Evolutionary conservation across 768 basidiomycete genomes (phyloP).

Genomic region (Rhodotorula graminis): DNA sequence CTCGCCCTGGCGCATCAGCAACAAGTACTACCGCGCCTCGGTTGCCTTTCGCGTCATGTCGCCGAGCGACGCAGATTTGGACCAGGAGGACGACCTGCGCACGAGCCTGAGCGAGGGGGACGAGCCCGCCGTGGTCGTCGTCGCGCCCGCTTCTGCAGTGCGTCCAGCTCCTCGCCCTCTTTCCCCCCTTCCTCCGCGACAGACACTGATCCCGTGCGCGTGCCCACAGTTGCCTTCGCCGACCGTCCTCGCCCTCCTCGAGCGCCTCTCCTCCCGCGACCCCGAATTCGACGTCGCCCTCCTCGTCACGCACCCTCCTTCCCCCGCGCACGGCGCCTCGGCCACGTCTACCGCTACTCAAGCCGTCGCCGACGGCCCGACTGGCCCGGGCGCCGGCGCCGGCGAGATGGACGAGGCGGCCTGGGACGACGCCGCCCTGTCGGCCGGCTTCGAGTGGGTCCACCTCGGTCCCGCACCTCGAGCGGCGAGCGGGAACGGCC

Average conservation of each 20-base stretch:
- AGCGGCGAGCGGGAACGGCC: background rate
- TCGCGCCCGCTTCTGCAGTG: background rate
- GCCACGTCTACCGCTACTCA: no score
- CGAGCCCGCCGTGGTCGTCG: constrained; percentile 18
- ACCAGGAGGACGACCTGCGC: background rate
- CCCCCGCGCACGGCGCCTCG: background rate
- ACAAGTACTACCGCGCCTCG: constrained; percentile 18
- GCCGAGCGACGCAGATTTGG: no score
- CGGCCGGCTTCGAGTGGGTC: constrained; percentile 24
- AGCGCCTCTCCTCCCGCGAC: background rate
- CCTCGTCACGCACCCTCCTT: constrained; percentile 6
- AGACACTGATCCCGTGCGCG: background rate
- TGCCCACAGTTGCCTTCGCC: background rate
- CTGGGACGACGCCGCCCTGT: constrained; percentile 20
- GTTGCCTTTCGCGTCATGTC: constrained; percentile 1
- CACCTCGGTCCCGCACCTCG: background rate
- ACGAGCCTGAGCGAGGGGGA: constrained; percentile 1
- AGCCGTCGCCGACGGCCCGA: background rate
- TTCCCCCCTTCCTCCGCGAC: background rate
- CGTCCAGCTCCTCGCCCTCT: background rate
- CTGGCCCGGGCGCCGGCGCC: background rate
- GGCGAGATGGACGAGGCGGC: background rate
- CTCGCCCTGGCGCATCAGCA: constrained; percentile 7
- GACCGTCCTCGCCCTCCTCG: background rate
- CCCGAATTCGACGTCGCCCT: constrained; percentile 28